These are phyloP conservation scores for Fragaria nilgerrensis DNA, from an alignment of 306 rosid genomes.

Conservation along the genomic window DNA sequence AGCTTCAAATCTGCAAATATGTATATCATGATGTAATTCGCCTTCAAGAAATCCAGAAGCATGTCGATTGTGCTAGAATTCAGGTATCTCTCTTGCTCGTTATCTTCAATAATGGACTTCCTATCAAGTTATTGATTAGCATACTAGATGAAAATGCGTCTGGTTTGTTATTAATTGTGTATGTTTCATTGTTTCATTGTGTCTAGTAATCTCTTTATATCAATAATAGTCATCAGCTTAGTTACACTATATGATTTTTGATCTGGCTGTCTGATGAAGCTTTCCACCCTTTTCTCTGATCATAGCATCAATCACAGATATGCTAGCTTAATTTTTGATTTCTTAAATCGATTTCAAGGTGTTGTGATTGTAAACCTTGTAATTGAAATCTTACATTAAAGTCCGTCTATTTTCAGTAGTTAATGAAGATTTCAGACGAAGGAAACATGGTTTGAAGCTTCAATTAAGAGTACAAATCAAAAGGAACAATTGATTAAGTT, in stretches of 20 bases:
- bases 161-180: not conserved
- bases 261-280: not conserved
- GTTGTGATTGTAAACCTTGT: not conserved
- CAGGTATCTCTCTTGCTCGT: conserved; percentile 51
- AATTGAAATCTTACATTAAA: not conserved
- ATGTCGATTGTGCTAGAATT: conserved; percentile 75
- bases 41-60: conserved; percentile 65
- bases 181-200: not conserved
- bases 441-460: not conserved
- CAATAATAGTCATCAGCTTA: not conserved
- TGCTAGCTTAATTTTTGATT: not conserved
- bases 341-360: not conserved
- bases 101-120: conserved; percentile 12
- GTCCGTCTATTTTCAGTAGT: not conserved
- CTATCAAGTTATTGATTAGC: conserved; percentile 4
- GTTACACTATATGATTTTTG: not conserved
- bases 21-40: conserved; percentile 85
- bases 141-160: not conserved
- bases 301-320: not conserved
- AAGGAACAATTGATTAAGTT: not conserved
- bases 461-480: not conserved
- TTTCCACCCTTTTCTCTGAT: not conserved
- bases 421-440: not conserved
- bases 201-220: not conserved
- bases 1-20: conserved; percentile 81